Evolutionary conservation across 805 yeast genomes (phyloP).

Genomic region (Ogataea paradorogensis): DNA sequence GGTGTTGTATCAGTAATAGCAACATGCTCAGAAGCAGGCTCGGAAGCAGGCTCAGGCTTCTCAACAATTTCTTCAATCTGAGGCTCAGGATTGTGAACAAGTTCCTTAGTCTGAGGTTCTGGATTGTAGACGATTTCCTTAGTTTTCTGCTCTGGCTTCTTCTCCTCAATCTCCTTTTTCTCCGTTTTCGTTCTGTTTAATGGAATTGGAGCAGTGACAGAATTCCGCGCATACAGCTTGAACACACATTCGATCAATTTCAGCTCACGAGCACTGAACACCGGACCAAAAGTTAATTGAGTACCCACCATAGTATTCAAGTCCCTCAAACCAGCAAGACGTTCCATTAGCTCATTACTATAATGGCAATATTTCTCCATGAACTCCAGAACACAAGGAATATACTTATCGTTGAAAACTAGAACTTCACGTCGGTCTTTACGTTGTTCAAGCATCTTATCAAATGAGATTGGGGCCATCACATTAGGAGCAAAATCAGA

Average conservation of each 20-base stretch:
- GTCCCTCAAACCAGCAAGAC: slow-evolving; percentile 13
- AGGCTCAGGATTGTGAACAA: background rate
- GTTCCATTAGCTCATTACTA: slow-evolving; percentile 11
- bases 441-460: background rate
- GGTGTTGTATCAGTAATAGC: background rate
- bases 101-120: background rate
- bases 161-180: background rate
- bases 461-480: slow-evolving; percentile 5
- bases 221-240: slow-evolving; percentile 1
- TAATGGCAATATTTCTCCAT: slow-evolving; percentile 12
- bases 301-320: slow-evolving; percentile 13
- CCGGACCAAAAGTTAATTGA: slow-evolving; percentile 9
- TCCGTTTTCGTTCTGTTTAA: background rate
- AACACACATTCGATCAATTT: slow-evolving; percentile 12
- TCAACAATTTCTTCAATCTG: too few relatives aligned
- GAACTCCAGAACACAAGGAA: slow-evolving; percentile 12
- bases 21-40: background rate
- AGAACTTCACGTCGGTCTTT: slow-evolving; percentile 2
- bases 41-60: background rate
- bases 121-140: too few relatives aligned
- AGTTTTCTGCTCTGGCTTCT: too few relatives aligned
- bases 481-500: slow-evolving; percentile 3
- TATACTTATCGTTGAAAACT: slow-evolving; percentile 19
- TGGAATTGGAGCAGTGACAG: background rate
- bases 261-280: slow-evolving; percentile 13